Conservation (phyloP, 345 rosid genomes). For the Hibiscus mutabilis region DNA sequence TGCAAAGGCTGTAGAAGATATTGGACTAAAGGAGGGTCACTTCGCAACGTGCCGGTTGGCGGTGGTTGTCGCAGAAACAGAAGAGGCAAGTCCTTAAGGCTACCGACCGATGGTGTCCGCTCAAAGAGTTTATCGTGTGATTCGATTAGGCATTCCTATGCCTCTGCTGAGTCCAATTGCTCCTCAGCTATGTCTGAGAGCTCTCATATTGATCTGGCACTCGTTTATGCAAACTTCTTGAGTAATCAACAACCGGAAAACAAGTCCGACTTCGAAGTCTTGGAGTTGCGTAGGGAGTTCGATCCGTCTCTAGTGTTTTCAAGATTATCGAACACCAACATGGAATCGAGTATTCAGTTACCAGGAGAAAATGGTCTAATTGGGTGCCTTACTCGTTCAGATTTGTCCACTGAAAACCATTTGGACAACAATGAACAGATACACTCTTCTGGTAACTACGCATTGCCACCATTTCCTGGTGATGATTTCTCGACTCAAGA, state of each 20-base stretch:
- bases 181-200: constrained; percentile 16
- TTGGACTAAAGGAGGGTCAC: constrained; percentile 64
- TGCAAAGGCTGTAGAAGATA: constrained; percentile 63
- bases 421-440: constrained; percentile 16
- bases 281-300: constrained; percentile 19
- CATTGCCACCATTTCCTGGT: constrained; percentile 43
- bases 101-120: constrained; percentile 13
- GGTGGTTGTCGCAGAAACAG: constrained; percentile 57
- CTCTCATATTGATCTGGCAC: constrained; percentile 45
- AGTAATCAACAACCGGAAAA: constrained; percentile 31
- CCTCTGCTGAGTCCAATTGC: constrained; percentile 18
- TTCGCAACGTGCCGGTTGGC: constrained; percentile 49
- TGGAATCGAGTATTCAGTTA: background rate
- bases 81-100: constrained; percentile 33
- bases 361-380: constrained; percentile 12
- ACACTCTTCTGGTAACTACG: constrained; percentile 13
- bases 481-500: constrained; percentile 27
- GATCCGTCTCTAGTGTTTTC: constrained; percentile 22
- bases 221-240: constrained; percentile 53
- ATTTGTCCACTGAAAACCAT: constrained; percentile 8
- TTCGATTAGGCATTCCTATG: background rate
- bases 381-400: constrained; percentile 13
- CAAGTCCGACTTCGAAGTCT: constrained; percentile 8
- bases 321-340: background rate
- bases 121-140: background rate